phyloP scores from a whole-genome alignment of 352 stramenopile species.

The Paralagenidium karlingii region DNA sequence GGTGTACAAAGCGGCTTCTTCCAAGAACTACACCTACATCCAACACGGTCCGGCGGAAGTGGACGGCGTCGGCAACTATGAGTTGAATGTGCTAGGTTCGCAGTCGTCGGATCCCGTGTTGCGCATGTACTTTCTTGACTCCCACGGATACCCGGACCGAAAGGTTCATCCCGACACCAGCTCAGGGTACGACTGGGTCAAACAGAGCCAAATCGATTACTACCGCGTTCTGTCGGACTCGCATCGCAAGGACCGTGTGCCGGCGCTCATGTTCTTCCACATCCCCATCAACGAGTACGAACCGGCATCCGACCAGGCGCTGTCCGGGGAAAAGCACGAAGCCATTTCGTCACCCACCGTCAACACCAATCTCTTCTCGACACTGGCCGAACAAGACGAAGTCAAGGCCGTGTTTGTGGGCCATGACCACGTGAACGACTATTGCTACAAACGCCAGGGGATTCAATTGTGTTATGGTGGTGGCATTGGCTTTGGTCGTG shows the following conservation, averaged over 20 bases:
- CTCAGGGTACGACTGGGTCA: conserved; percentile 30
- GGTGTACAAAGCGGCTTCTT: conserved; percentile 17
- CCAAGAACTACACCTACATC: conserved; percentile 27
- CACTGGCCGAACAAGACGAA: conserved; percentile 9
- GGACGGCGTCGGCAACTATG: conserved; percentile 52
- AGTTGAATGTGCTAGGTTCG: conserved; percentile 25
- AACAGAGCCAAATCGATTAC: conserved; percentile 24
- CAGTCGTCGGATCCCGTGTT: conserved; percentile 17
- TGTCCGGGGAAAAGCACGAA: conserved; percentile 1
- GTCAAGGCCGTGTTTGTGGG: conserved; percentile 23
- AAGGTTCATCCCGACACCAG: conserved; percentile 11
- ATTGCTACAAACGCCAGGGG: conserved; percentile 9
- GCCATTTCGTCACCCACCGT: conserved; percentile 1
- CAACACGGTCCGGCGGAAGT: conserved; percentile 28
- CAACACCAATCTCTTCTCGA: conserved; percentile 7
- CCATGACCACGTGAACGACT: conserved; percentile 37
- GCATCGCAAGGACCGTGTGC: conserved; percentile 4
- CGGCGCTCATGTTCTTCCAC: conserved; percentile 35
- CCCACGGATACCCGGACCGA: conserved; percentile 16
- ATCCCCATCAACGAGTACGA: conserved; percentile 33
- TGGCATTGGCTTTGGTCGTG: conserved; percentile 9
- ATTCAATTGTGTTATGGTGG: conserved; percentile 20
- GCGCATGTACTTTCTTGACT: conserved; percentile 68
- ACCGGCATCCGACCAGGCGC: not conserved
- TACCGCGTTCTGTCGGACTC: conserved; percentile 18